Base-by-base conservation (phyloP, 1,284 basidiomycete genomes). In the Pseudomicrostroma phylloplanum region DNA sequence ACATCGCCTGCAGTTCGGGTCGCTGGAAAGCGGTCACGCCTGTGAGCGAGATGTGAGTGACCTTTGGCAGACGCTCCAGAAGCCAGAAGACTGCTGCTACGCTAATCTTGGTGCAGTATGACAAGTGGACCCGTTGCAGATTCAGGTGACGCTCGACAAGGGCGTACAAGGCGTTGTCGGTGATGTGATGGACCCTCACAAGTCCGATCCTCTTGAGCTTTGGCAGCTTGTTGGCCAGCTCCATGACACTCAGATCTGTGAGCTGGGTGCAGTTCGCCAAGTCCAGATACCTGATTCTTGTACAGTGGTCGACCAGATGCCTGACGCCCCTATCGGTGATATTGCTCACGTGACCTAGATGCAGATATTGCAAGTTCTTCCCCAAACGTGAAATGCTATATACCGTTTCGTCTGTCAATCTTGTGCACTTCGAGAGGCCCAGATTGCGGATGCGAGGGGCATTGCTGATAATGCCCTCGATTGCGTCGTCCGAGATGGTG, bases 101-200 rank as follows among this genome's bases (percentile, higher is more conserved):
- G 4, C 89, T 87, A 65, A 99, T 89, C 72, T 96, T 91, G 75
- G 96, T 91, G 81, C 96, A 99, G 79, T 97, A 98, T 1, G 92
- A 96, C 25, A 99, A 83, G 79, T 99, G 96, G 39, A 99, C 91
- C 41, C 96, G 87, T 77, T 99, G 96, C 23, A 98, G 84, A 36
- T 74, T 77, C 1, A 91, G 90, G 43, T 86, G 85, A 69, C 83
- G 80, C 51, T 83, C 82, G 2, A 88, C 90, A 9, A 99, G 84
- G 0, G 91, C 85, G 73, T 90, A 90, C 30, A 98, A 88, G 1
- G 91, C 91, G 72, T 91, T 87, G 75, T 98, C 94, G 1, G 96
- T 98, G 59, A 99, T 82, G 71, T 93, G 91, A 72, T 83, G 86
- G 56, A 94, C 89, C 66, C 93, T 88, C 55, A 98, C 96, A 17